Percentiles rank a stretch among this genome's conserved stretches.
These are phyloP conservation scores for Astrephomene gubernaculifera DNA, from an alignment of 139 green algal genomes.

Conservation along the genomic window DNA sequence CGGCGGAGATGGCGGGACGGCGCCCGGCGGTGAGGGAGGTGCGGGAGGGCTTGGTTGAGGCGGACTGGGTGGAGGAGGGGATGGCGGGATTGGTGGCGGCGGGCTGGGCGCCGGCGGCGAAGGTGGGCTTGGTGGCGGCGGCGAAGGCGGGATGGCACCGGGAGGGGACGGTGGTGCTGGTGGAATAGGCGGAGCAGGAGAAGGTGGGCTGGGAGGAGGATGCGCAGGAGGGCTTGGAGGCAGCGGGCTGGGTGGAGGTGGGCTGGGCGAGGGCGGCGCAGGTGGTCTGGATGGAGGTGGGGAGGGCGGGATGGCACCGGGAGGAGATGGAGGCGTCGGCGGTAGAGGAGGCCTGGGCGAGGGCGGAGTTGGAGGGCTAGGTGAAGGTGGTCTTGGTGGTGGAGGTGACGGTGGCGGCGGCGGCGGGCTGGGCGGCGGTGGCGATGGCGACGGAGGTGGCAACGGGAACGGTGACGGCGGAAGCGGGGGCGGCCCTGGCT, in stretches of 20 bases:
- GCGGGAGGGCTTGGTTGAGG: background rate
- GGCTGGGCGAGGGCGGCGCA: background rate
- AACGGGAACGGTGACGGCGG: background rate
- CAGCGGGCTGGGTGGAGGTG: background rate
- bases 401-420: background rate
- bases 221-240: background rate
- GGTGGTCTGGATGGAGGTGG: background rate
- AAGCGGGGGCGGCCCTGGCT: background rate
- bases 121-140: background rate
- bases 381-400: background rate
- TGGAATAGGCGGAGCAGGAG: background rate
- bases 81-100: background rate
- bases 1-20: background rate
- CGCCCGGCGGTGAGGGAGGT: background rate
- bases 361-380: background rate
- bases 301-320: background rate
- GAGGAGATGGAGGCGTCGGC: background rate
- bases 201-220: background rate
- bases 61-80: background rate
- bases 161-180: background rate
- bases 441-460: background rate
- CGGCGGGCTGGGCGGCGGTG: background rate
- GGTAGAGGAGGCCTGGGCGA: background rate
- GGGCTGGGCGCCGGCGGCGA: background rate
- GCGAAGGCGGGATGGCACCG: background rate